Percentiles rank a stretch among this genome's conserved stretches.
Evolutionary conservation across 345 rosid genomes (phyloP).

Genomic region (Citrus mangshanensis): DNA sequence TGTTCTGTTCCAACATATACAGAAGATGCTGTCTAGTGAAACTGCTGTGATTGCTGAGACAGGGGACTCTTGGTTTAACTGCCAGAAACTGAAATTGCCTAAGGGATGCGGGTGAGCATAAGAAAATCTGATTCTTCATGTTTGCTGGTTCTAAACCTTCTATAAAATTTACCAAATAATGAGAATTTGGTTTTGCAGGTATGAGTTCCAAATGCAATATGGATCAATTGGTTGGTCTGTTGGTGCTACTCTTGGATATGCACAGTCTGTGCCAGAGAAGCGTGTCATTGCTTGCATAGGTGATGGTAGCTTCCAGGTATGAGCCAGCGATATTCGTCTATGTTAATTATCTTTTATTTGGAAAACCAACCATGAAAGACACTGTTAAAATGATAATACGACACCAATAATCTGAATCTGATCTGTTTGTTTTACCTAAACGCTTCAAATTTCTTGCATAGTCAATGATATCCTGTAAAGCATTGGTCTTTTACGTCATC

Average conservation of each 20-base stretch:
- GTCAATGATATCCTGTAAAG: not conserved
- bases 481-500: not conserved
- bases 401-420: not conserved
- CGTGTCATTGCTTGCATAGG: slow-evolving; percentile 81
- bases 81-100: slow-evolving; percentile 78
- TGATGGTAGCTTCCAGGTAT: slow-evolving; percentile 87
- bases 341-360: not conserved
- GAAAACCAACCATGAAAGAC: not conserved
- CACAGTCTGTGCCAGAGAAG: slow-evolving; percentile 68
- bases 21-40: slow-evolving; percentile 62
- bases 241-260: slow-evolving; percentile 83
- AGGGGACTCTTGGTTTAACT: slow-evolving; percentile 87
- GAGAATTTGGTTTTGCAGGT: slow-evolving; percentile 32
- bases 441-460: not conserved
- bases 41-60: slow-evolving; percentile 84
- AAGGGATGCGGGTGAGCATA: slow-evolving; percentile 63
- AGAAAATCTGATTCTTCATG: not conserved
- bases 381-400: not conserved
- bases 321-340: not conserved
- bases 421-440: not conserved
- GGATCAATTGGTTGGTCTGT: slow-evolving; percentile 93
- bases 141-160: not conserved
- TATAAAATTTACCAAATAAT: not conserved
- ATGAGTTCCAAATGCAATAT: slow-evolving; percentile 89
- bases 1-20: slow-evolving; percentile 66